phyloP scores from a whole-genome alignment of 2,329 filamentous ascomycete genomes.

The Colletotrichum sp. region DNA sequence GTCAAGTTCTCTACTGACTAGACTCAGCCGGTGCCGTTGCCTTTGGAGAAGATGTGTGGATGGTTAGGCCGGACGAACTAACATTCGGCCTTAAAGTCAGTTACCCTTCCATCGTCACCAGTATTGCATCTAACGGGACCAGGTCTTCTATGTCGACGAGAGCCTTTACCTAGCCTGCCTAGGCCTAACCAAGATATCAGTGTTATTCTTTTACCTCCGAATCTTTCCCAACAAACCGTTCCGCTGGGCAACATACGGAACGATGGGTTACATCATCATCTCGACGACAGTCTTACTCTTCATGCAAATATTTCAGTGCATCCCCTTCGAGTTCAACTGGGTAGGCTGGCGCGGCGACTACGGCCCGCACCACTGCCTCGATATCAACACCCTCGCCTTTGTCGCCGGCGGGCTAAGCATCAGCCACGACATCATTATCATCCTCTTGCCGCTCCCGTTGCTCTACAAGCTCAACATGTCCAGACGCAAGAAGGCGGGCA shows the following conservation, averaged over 20 bases:
- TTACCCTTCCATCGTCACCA: rapidly evolving
- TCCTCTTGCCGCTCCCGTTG: constrained; percentile 37
- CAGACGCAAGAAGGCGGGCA: constrained; percentile 28
- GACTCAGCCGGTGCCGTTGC: constrained; percentile 25
- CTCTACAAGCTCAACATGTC: constrained; percentile 32
- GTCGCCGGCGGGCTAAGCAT: constrained; percentile 36
- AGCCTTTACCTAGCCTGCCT: constrained; percentile 36
- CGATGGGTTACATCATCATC: constrained; percentile 29
- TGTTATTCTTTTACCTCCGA: constrained; percentile 37
- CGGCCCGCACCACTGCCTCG: constrained; percentile 30
- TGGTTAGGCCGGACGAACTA: constrained; percentile 29
- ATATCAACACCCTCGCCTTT: constrained; percentile 35
- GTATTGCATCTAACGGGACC: not conserved
- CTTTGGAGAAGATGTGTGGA: constrained; percentile 44
- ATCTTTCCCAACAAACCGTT: constrained; percentile 33
- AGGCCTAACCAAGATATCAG: constrained; percentile 33
- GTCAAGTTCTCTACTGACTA: not conserved
- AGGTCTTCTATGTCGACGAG: constrained; percentile 35
- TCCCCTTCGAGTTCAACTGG: constrained; percentile 36
- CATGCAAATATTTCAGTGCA: constrained; percentile 40
- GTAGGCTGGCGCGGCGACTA: constrained; percentile 33
- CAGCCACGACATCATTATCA: constrained; percentile 37
- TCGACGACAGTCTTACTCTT: constrained; percentile 32
- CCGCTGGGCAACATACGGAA: constrained; percentile 25
- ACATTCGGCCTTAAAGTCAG: constrained; percentile 33